phyloP scores from a whole-genome alignment of 2,329 filamentous ascomycete species.

The Penicillium frequentans region DNA sequence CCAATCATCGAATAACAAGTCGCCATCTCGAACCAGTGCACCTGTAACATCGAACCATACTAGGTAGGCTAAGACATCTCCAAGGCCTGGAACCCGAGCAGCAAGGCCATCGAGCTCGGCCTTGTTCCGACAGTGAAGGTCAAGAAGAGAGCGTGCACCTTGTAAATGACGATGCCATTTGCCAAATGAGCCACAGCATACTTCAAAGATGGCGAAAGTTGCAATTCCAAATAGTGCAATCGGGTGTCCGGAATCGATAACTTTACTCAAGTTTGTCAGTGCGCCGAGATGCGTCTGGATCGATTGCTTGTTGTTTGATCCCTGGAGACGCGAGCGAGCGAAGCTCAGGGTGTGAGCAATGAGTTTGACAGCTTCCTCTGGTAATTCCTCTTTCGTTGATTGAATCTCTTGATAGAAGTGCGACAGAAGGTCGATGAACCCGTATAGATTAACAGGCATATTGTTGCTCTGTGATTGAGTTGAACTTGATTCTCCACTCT shows the following conservation, averaged over 20 bases:
- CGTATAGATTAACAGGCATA: constrained; percentile 23
- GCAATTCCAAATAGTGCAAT: constrained; percentile 47
- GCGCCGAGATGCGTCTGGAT: constrained; percentile 34
- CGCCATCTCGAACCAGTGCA: constrained; percentile 21
- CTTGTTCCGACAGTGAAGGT: constrained; percentile 40
- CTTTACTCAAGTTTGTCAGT: constrained; percentile 39
- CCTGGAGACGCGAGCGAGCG: constrained; percentile 23
- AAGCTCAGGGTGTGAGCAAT: constrained; percentile 27
- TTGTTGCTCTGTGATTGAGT: neutral
- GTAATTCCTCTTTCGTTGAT: constrained; percentile 18
- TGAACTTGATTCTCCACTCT: neutral
- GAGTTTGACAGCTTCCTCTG: constrained; percentile 23
- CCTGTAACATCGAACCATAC: constrained; percentile 46
- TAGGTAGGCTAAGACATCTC: constrained; percentile 41
- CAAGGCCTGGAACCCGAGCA: constrained; percentile 34
- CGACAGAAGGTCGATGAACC: constrained; percentile 26
- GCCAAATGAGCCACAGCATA: constrained; percentile 46
- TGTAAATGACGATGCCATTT: constrained; percentile 39
- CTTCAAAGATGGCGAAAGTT: constrained; percentile 47
- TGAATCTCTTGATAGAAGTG: constrained; percentile 26
- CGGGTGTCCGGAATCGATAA: constrained; percentile 42
- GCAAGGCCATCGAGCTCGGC: constrained; percentile 37
- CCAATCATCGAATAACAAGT: constrained; percentile 44
- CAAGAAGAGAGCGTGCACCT: constrained; percentile 43
- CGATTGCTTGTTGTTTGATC: constrained; percentile 17